Percentiles rank a stretch among this genome's conserved stretches.
Evolutionary conservation across 345 rosid genomes (phyloP).

Genomic region (Eutrema yunnanense): DNA sequence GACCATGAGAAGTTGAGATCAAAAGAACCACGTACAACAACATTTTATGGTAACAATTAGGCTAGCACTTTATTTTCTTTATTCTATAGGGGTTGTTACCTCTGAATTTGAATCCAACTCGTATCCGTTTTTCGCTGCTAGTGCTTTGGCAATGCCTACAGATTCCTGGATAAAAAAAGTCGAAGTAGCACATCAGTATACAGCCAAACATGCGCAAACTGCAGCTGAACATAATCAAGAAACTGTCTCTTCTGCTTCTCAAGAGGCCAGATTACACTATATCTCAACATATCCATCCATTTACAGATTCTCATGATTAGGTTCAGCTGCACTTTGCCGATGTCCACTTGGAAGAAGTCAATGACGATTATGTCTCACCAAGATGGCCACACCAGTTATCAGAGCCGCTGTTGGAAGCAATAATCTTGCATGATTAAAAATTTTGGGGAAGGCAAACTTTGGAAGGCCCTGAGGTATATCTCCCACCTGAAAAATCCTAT

Average conservation of each 20-base stretch:
- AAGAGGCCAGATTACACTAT: neutral
- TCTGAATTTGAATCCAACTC: slow-evolving; percentile 93
- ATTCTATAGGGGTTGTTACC: slow-evolving; percentile 32
- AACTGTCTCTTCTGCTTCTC: neutral
- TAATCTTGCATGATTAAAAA: slow-evolving; percentile 47
- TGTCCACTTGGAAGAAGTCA: neutral
- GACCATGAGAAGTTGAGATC: neutral
- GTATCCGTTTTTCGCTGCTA: slow-evolving; percentile 93
- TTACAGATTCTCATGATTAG: neutral
- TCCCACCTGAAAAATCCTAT: slow-evolving; percentile 61
- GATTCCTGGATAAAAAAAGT: slow-evolving; percentile 57
- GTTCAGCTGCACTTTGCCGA: slow-evolving; percentile 6
- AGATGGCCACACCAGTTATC: slow-evolving; percentile 94
- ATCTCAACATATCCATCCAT: neutral
- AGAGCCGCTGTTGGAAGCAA: slow-evolving; percentile 89
- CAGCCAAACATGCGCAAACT: neutral
- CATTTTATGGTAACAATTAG: neutral
- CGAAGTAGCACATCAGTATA: neutral
- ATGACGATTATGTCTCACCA: slow-evolving; percentile 53
- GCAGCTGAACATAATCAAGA: slow-evolving; percentile 3
- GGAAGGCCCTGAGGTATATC: slow-evolving; percentile 98
- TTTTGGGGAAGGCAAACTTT: slow-evolving; percentile 67
- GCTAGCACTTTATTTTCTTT: neutral
- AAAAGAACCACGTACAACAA: neutral
- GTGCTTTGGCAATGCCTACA: slow-evolving; percentile 97